Base-by-base conservation (phyloP, 2,329 filamentous ascomycete genomes). In the Atkinsonella hypoxylon region DNA sequence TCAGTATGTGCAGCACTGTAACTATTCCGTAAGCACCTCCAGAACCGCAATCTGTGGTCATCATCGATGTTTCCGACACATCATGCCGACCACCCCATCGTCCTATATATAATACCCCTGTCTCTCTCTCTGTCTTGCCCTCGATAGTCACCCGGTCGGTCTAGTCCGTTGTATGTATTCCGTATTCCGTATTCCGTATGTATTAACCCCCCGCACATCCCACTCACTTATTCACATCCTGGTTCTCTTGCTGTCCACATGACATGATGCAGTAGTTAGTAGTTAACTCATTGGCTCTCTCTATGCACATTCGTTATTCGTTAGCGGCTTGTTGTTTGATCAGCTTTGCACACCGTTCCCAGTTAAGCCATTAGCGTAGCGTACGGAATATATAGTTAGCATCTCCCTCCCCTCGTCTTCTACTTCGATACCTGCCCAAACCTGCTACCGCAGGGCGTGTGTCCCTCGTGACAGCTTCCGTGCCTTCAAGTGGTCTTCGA, bases 371-470 rank as follows among this genome's bases (percentile, higher is more conserved):
- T 10, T 17, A 13, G 30, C 30, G 30, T 48, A 43, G 12, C 17
- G 15, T 45, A n/a, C n/a, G n/a, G n/a, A n/a, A n/a, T n/a, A n/a
- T n/a, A 48, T 51, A 53, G n/a, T n/a, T 53, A 53, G 45, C 40
- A 51, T 51, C 48, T 48, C 40, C 48, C 32, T 48, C 45, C 51
- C 51, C 22, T 48, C 34, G 10, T 36, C 32, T 11, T n/a, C 31
- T 10, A 12, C 10, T 22, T 8, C 30, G n/a, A 22, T 11, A 12
- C 17, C 10, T 3, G 15, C 18, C 40, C 30, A 18, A 32, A 22
- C 51, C 48, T 43, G 51, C 51, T 45, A n/a, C 40, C n/a, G 48
- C 48, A 53, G 51, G 51, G 48, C 51, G 20, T 53, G 18, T 17
- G 26, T 51, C 40, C 49, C 51, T 51, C 48, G 34, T 12, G 38